Conservation (phyloP, 345 rosid genomes). For the Eucalyptus victrix region DNA sequence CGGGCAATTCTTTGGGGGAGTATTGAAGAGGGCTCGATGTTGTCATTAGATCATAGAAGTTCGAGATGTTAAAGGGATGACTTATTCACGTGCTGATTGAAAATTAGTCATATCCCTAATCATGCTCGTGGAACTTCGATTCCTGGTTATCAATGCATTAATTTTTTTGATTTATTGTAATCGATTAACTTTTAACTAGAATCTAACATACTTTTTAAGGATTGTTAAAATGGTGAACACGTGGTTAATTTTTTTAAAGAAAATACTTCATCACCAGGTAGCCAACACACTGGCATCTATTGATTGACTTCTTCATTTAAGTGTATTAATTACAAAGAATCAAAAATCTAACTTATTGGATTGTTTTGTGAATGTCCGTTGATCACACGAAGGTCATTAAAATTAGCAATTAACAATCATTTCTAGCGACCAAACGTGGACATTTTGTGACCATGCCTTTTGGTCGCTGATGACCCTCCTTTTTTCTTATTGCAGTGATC, state of each 20-base stretch:
- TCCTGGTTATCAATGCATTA: accelerated
- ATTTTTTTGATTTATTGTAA: not conserved
- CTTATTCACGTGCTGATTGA: not conserved
- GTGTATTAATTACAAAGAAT: not conserved
- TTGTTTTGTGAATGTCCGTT: not conserved
- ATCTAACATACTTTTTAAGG: accelerated
- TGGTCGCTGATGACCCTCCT: not conserved
- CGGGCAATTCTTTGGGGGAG: not conserved
- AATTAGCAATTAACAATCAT: not conserved
- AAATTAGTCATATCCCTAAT: not conserved
- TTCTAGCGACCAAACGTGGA: not conserved
- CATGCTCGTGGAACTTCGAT: not conserved
- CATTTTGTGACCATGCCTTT: not conserved
- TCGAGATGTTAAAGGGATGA: not conserved
- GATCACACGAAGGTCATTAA: not conserved
- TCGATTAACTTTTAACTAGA: not conserved
- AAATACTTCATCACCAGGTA: not conserved
- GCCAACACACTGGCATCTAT: not conserved
- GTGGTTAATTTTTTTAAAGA: not conserved
- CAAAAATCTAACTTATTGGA: not conserved
- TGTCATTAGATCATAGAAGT: not conserved
- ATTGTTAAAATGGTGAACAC: not conserved
- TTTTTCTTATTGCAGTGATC: not conserved
- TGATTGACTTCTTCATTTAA: not conserved
- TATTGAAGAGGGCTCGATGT: not conserved